Conservation (phyloP, 1,284 basidiomycete genomes). For the Vanrija sp. region DNA sequence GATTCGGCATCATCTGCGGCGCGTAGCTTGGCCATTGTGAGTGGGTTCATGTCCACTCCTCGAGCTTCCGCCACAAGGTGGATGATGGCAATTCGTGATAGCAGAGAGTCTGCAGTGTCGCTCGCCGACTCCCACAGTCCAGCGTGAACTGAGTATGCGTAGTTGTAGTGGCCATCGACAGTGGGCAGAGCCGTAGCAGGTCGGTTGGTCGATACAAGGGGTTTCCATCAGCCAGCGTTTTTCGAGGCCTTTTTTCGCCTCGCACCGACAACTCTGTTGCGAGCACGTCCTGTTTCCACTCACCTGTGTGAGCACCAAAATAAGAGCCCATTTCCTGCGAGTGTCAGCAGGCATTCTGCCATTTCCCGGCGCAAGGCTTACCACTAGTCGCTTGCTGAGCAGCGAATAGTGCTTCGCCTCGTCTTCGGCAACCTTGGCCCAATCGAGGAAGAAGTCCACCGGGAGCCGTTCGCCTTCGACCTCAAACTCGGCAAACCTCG, state of each 20-base stretch:
- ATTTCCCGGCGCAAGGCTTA: conserved; percentile 54
- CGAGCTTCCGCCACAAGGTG: conserved; percentile 86
- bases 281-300: not conserved
- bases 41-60: conserved; percentile 80
- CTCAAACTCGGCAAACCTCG: conserved; percentile 59
- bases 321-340: conserved; percentile 61
- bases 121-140: conserved; percentile 77
- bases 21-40: conserved; percentile 72
- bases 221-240: too few species aligned
- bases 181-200: not conserved
- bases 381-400: conserved; percentile 52
- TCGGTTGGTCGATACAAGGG: not conserved
- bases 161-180: not conserved
- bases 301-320: conserved; percentile 58
- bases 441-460: conserved; percentile 68
- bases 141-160: conserved; percentile 59
- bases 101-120: conserved; percentile 66
- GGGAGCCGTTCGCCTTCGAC: conserved; percentile 56
- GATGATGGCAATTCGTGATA: conserved; percentile 76
- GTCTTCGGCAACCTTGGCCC: conserved; percentile 74
- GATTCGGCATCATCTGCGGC: conserved; percentile 66
- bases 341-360: not conserved
- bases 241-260: too few species aligned
- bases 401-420: conserved; percentile 67
- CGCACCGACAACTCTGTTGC: not conserved